Evolutionary conservation across 192 early-diverging fungal genomes (phyloP).

Genomic region (Chytriomyces sp.): DNA sequence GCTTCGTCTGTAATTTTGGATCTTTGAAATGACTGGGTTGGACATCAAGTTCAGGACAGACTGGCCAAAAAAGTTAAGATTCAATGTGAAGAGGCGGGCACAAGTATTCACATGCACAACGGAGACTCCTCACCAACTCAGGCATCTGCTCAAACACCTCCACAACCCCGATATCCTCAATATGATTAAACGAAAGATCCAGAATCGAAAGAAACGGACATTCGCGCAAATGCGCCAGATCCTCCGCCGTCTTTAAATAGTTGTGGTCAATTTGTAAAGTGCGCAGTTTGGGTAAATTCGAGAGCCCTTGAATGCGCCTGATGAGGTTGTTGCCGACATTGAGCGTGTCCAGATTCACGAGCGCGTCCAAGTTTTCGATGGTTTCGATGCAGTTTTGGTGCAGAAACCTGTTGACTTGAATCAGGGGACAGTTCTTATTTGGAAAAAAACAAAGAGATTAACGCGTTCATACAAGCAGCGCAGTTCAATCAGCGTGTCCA

Average conservation of each 20-base stretch:
- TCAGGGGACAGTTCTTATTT: background rate
- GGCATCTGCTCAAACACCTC: constrained; percentile 59
- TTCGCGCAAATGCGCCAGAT: constrained; percentile 44
- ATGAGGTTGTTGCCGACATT: constrained; percentile 64
- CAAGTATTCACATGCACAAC: background rate
- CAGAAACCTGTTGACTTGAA: constrained; percentile 48
- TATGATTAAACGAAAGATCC: constrained; percentile 60
- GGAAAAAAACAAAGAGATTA: background rate
- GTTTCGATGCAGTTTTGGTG: constrained; percentile 64
- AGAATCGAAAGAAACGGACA: constrained; percentile 54
- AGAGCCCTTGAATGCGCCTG: constrained; percentile 47
- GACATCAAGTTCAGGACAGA: constrained; percentile 64
- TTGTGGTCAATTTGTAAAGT: constrained; percentile 62
- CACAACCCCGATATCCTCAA: constrained; percentile 60
- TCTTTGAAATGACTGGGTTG: constrained; percentile 62
- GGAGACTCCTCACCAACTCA: constrained; percentile 51
- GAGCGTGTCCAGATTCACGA: constrained; percentile 57
- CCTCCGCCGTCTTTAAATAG: constrained; percentile 51
- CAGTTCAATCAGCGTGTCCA: constrained; percentile 47
- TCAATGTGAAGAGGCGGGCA: background rate
- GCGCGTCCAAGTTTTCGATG: constrained; percentile 48
- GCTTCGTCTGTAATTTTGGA: constrained; percentile 59
- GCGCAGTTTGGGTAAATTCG: constrained; percentile 40
- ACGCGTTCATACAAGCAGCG: constrained; percentile 51
- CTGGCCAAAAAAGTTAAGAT: constrained; percentile 37